Percentiles rank a stretch among this genome's conserved stretches.
Conservation (phyloP, 208 protist genomes). For the Strigomonas oncopelti region DNA sequence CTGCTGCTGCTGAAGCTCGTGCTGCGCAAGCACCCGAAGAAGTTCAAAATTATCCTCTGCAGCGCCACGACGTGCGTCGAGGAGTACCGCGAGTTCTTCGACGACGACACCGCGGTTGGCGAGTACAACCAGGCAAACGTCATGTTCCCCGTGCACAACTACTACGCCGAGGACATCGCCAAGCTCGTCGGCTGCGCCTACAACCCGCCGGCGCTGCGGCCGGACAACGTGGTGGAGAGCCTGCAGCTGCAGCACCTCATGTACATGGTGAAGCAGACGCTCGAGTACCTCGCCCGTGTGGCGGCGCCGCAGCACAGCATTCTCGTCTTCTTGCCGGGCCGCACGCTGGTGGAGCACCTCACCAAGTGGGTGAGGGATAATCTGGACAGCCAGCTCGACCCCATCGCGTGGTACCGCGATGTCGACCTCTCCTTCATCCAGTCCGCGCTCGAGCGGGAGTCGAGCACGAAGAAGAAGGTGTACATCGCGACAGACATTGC, state of each 20-base stretch:
- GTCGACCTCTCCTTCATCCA: slow-evolving; percentile 88
- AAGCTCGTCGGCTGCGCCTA: slow-evolving; percentile 47
- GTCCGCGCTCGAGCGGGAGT: slow-evolving; percentile 74
- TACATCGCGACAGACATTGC: slow-evolving; percentile 96
- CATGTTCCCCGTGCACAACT: slow-evolving; percentile 74
- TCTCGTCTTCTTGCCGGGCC: slow-evolving; percentile 93
- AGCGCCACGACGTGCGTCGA: slow-evolving; percentile 85
- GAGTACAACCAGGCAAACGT: slow-evolving; percentile 54
- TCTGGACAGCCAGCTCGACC: slow-evolving; percentile 62
- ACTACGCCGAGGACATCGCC: slow-evolving; percentile 75
- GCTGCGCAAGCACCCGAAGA: slow-evolving; percentile 50
- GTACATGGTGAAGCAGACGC: slow-evolving; percentile 51
- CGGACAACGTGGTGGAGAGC: slow-evolving; percentile 37
- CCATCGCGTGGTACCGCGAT: slow-evolving; percentile 82
- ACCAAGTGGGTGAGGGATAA: slow-evolving; percentile 57
- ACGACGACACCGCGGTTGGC: slow-evolving; percentile 45
- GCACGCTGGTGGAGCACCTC: slow-evolving; percentile 64
- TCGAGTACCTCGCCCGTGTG: slow-evolving; percentile 54
- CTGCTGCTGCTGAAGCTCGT: slow-evolving; percentile 84
- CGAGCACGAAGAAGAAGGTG: slow-evolving; percentile 87
- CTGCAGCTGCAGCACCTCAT: slow-evolving; percentile 66
- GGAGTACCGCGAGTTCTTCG: slow-evolving; percentile 78
- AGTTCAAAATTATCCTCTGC: slow-evolving; percentile 85
- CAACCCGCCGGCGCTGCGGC: slow-evolving; percentile 23
- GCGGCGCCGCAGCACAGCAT: slow-evolving; percentile 67